Evolutionary conservation across 805 yeast genomes (phyloP).

Genomic region (Ogataea trehalophila): DNA sequence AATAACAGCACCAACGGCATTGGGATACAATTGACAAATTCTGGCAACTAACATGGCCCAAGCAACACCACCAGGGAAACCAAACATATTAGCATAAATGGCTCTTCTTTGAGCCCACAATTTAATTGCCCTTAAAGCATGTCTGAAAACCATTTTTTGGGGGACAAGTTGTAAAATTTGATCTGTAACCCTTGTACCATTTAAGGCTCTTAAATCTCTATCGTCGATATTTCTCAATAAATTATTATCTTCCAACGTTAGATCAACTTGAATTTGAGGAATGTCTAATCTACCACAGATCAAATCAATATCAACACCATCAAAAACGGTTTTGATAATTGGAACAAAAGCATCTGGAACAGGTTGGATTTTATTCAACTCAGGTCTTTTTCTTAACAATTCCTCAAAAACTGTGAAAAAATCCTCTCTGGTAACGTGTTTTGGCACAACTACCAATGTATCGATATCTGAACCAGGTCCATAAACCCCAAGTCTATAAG

Average conservation of each 20-base stretch:
- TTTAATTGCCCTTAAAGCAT: slow-evolving; percentile 87
- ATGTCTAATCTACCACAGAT: slow-evolving; percentile 79
- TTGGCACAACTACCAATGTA: slow-evolving; percentile 93
- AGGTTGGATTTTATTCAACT: slow-evolving; percentile 83
- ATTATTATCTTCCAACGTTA: slow-evolving; percentile 81
- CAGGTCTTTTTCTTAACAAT: slow-evolving; percentile 66
- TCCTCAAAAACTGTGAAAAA: slow-evolving; percentile 79
- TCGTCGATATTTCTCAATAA: slow-evolving; percentile 85
- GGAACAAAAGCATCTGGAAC: slow-evolving; percentile 99
- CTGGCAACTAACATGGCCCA: slow-evolving; percentile 99
- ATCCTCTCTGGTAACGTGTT: slow-evolving; percentile 86
- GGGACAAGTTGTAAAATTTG: slow-evolving; percentile 88
- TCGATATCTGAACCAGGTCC: slow-evolving; percentile 99
- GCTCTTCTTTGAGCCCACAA: slow-evolving; percentile 97
- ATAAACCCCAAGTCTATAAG: slow-evolving; percentile 90
- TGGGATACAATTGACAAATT: slow-evolving; percentile 93
- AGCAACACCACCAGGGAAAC: slow-evolving; percentile 99
- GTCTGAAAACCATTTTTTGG: slow-evolving; percentile 85
- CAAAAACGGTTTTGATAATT: slow-evolving; percentile 81
- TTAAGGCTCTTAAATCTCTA: slow-evolving; percentile 80
- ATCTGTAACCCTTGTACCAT: slow-evolving; percentile 97
- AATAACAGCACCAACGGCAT: slow-evolving; percentile 89
- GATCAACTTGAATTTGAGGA: slow-evolving; percentile 71
- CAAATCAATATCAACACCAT: slow-evolving; percentile 90
- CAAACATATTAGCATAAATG: slow-evolving; percentile 89